phyloP scores from a whole-genome alignment of 257 asterid species.

The Gentiana dahurica region DNA sequence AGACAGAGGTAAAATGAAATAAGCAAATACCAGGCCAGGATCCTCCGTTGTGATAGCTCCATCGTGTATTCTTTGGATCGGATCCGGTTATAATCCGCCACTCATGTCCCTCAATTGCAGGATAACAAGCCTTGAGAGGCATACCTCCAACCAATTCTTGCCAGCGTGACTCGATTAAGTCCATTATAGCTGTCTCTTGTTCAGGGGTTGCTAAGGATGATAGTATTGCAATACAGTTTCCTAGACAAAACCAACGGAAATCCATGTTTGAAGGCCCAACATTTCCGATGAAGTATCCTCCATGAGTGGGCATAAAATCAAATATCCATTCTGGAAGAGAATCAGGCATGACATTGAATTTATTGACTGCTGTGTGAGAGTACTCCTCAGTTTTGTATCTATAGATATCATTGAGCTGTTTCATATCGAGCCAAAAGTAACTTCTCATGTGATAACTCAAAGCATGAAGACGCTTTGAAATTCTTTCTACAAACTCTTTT shows the following conservation, averaged over 20 bases:
- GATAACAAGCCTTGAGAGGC: constrained; percentile 75
- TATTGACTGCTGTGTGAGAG: constrained; percentile 71
- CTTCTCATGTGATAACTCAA: constrained; percentile 68
- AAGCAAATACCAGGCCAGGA: constrained; percentile 54
- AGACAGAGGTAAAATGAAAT: not conserved
- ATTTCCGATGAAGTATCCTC: constrained; percentile 62
- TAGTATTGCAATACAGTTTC: constrained; percentile 56
- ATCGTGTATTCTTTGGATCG: constrained; percentile 64
- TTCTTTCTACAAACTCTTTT: constrained; percentile 46
- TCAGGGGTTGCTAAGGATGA: constrained; percentile 55
- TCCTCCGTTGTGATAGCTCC: constrained; percentile 74
- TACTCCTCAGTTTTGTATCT: constrained; percentile 64
- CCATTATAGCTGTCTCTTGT: constrained; percentile 56
- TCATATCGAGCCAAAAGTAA: constrained; percentile 61
- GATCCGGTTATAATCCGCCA: constrained; percentile 58
- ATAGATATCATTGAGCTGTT: constrained; percentile 58
- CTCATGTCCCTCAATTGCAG: constrained; percentile 60
- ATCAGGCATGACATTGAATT: constrained; percentile 63
- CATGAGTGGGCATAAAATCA: constrained; percentile 56
- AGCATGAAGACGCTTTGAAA: constrained; percentile 52
- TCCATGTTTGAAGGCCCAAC: constrained; percentile 67
- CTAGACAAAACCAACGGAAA: constrained; percentile 68
- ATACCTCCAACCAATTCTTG: constrained; percentile 59
- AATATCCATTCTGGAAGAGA: constrained; percentile 71
- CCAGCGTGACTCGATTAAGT: constrained; percentile 65